A percentile compares a stretch with the other conserved stretches of the same genome.
Conservation (phyloP, 805 yeast species). For the Teunomyces gatunensis region DNA sequence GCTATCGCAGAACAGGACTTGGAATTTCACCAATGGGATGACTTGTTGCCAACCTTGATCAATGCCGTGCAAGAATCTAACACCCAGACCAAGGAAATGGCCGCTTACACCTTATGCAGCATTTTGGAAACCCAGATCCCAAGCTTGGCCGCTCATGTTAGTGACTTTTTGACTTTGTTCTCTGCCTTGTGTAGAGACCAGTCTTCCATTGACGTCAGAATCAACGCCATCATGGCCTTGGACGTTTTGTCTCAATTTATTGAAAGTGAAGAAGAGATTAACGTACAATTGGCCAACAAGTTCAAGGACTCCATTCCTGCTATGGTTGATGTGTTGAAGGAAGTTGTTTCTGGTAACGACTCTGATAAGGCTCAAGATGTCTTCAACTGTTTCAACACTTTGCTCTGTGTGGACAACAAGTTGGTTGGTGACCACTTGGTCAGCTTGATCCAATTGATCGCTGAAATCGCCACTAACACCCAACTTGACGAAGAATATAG, state of each 20-base stretch:
- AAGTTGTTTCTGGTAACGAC: constrained; percentile 69
- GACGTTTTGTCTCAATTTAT: constrained; percentile 66
- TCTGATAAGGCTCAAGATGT: constrained; percentile 67
- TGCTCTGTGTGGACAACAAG: constrained; percentile 72
- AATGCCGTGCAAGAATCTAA: constrained; percentile 49
- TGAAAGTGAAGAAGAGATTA: constrained; percentile 55
- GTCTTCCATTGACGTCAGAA: constrained; percentile 68
- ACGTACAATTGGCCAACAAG: constrained; percentile 43
- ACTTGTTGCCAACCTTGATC: constrained; percentile 68
- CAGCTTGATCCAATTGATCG: constrained; percentile 66
- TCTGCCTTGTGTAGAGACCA: constrained; percentile 62
- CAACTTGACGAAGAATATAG: constrained; percentile 77
- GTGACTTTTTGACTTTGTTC: constrained; percentile 71
- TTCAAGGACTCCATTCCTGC: constrained; percentile 72
- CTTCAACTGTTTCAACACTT: constrained; percentile 81
- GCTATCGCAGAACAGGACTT: constrained; percentile 80
- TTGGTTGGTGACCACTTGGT: constrained; percentile 74
- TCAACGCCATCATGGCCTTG: constrained; percentile 78
- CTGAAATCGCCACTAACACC: constrained; percentile 68
- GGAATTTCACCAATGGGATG: constrained; percentile 65
- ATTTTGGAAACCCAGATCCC: constrained; percentile 71
- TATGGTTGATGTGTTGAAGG: constrained; percentile 78
- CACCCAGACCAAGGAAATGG: constrained; percentile 70
- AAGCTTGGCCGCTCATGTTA: constrained; percentile 54
- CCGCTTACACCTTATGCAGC: constrained; percentile 74